A percentile compares a stretch with the other conserved stretches of the same genome.
Conservation (phyloP, 2,329 filamentous ascomycete species). For the Pseudocercospora crystallina region DNA sequence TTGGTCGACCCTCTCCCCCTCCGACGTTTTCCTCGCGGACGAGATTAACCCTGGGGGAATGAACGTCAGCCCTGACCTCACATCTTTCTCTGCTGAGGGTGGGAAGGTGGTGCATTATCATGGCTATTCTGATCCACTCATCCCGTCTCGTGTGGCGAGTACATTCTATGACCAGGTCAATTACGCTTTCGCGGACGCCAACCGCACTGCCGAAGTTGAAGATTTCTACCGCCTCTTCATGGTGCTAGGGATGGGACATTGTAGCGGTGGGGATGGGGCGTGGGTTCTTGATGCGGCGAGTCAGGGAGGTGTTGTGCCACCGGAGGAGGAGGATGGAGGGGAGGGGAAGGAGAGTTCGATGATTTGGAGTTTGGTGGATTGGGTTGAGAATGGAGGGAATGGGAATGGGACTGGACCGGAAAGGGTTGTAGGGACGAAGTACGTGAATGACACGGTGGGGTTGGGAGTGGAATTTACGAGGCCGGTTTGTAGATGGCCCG, state of each 20-base stretch:
- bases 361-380: no score
- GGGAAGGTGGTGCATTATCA: slow-evolving; percentile 44
- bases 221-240: slow-evolving; percentile 41
- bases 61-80: slow-evolving; percentile 38
- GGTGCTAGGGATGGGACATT: slow-evolving; percentile 43
- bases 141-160: neutral
- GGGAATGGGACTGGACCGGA: no score
- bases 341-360: no score
- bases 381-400: no score
- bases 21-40: slow-evolving; percentile 40
- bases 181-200: neutral
- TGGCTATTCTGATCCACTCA: slow-evolving; percentile 2
- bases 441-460: neutral
- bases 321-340: no score
- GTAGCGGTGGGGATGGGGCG: slow-evolving; percentile 30
- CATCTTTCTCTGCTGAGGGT: slow-evolving; percentile 39
- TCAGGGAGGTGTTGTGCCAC: no score
- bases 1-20: slow-evolving; percentile 34
- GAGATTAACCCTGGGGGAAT: slow-evolving; percentile 41
- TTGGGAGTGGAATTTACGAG: neutral
- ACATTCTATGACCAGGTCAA: slow-evolving; percentile 29
- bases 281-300: slow-evolving; percentile 1
- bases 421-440: no score
- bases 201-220: slow-evolving; percentile 13
- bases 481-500: neutral